Percentiles rank a stretch among this genome's conserved stretches.
phyloP scores from a whole-genome alignment of 257 asterid genomes.

The Solanum ahanhuiri region DNA sequence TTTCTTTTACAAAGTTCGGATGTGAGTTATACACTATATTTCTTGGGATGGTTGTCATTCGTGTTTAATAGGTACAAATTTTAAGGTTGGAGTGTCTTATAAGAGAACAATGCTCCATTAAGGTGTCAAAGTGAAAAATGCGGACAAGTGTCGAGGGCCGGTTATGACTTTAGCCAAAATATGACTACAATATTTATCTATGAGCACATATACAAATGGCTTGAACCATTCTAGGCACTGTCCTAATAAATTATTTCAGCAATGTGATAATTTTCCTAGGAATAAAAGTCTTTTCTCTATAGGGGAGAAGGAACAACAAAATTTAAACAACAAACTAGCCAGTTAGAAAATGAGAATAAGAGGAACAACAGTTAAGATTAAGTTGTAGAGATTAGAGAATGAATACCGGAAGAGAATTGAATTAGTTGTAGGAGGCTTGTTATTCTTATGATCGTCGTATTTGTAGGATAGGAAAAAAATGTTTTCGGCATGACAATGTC shows the following conservation, averaged over 20 bases:
- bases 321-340: not conserved
- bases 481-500: not conserved
- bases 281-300: not conserved
- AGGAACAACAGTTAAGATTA: not conserved
- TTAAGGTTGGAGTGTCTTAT: not conserved
- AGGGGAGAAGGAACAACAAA: not conserved
- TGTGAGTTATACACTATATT: not conserved
- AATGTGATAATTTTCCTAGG: not conserved
- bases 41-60: not conserved
- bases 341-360: not conserved
- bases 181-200: not conserved
- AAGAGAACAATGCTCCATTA: not conserved
- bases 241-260: not conserved
- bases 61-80: not conserved
- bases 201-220: not conserved
- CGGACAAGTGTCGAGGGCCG: not conserved
- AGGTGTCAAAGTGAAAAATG: not conserved
- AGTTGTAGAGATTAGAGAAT: not conserved
- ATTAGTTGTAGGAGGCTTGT: not conserved
- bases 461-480: not conserved
- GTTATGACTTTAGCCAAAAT: not conserved
- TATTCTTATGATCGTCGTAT: not conserved
- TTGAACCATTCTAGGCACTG: not conserved
- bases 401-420: not conserved
- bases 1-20: not conserved